These are phyloP conservation scores for Colletotrichum tropicicola DNA, from an alignment of 2,329 filamentous ascomycete species.

Conservation along the genomic window DNA sequence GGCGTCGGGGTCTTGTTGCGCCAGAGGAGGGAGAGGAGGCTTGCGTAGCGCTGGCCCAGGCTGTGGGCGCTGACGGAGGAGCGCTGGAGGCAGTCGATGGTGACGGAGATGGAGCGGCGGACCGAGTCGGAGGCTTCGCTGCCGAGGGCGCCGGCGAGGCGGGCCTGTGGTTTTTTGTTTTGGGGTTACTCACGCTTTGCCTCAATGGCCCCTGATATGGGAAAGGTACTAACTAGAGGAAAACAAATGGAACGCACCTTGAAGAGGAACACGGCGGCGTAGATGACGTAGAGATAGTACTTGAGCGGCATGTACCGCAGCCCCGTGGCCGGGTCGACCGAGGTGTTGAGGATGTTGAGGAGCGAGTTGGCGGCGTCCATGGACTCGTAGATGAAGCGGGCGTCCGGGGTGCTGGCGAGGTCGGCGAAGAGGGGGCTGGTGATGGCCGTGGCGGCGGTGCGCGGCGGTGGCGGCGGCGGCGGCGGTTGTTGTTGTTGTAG, in stretches of 20 bases:
- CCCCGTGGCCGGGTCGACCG: conserved; percentile 65
- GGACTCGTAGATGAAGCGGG: conserved; percentile 73
- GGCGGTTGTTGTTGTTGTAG: conserved; percentile 40
- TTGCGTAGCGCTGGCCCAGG: conserved; percentile 68
- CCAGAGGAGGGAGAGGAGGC: conserved; percentile 69
- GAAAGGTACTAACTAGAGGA: background rate
- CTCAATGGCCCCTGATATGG: too few relatives aligned
- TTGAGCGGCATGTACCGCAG: conserved; percentile 71
- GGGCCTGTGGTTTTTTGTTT: too few relatives aligned
- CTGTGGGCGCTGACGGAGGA: conserved; percentile 66
- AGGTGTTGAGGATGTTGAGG: conserved; percentile 66
- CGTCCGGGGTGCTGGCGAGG: conserved; percentile 68
- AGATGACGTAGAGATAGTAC: conserved; percentile 70
- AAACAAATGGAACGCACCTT: conserved; percentile 51
- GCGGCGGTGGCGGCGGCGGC: background rate
- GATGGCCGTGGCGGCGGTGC: background rate
- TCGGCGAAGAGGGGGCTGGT: conserved; percentile 50
- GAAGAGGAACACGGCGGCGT: conserved; percentile 72
- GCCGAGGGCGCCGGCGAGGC: conserved; percentile 67
- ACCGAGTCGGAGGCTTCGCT: conserved; percentile 63
- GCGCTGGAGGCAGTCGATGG: conserved; percentile 66
- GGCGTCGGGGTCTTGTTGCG: conserved; percentile 43
- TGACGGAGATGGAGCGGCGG: conserved; percentile 64
- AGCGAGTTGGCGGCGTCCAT: conserved; percentile 71
- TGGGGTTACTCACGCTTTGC: too few relatives aligned